Evolutionary conservation across 2,329 filamentous ascomycete species (phyloP), one percentile per base, ranked within the genome.

Genomic region (Hirsutella rhossiliensis): DNA sequence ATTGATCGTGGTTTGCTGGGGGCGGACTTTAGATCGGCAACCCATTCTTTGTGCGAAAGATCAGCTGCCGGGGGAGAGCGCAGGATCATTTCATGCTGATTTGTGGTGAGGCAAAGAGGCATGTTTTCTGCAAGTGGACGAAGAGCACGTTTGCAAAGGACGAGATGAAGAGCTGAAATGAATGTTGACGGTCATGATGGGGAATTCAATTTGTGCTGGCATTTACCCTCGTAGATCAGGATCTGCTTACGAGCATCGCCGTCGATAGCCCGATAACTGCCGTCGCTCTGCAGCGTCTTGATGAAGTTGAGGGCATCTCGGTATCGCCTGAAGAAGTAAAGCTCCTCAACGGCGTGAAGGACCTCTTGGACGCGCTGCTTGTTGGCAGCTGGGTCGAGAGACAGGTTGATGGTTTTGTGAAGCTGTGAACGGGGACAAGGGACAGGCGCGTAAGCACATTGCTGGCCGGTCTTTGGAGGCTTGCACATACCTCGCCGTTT

Each of bases 261-360:
- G 23, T 76, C 72, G 12, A 76, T 46, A 7, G 55, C 61, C 5
- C 54, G 50, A 4, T 48, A 52, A 13, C 50, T 54, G 8, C 50
- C 53, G 5, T 55, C 56, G 7, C 51, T 49, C 6, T 74, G 53
- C 0, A 68, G 56, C 5, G 52, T 49, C 3, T 51, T 44, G 6
- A 68, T 57, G 38, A 78, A 65, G 11, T 53, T 51, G n/a, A 63
- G 59, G 2, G 66, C 72, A 43, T 73, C 66, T 1, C 56, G 55
- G 45, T 66, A 78, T 30, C 66, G 59, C 6, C 64, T 58, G 50
- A 71, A 71, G 54, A 74, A 78, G 52, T 78, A 78, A 38, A 78
- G 61, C 56, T 78, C 75, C 53, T 78, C 74, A 8, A 73, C 69
- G 0, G 74, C 75, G 52, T 78, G 73, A 18, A 76, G 46, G 11